These are phyloP conservation scores for Bathelium albidoporum DNA, from an alignment of 495 filamentous ascomycete species.

Conservation along the genomic window DNA sequence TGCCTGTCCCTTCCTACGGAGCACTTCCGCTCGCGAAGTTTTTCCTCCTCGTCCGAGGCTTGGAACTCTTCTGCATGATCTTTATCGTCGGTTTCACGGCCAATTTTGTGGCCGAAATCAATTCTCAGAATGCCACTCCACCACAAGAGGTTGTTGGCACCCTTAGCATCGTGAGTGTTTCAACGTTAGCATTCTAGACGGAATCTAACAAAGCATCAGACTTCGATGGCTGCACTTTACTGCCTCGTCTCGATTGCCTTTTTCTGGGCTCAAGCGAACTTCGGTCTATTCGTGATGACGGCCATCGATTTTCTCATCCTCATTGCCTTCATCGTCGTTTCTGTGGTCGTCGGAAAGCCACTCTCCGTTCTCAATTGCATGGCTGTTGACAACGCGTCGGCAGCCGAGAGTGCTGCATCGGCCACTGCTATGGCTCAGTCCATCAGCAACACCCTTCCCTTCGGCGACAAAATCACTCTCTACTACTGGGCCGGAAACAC, in stretches of 20 bases:
- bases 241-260: conserved; percentile 63
- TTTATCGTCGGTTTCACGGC: conserved; percentile 70
- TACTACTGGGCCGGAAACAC: conserved; percentile 52
- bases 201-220: conserved; percentile 35
- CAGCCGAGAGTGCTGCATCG: conserved; percentile 21
- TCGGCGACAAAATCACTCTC: conserved; percentile 39
- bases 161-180: conserved; percentile 61
- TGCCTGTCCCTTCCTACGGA: conserved; percentile 50
- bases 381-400: conserved; percentile 35
- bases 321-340: conserved; percentile 59
- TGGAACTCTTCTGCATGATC: conserved; percentile 64
- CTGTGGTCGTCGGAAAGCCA: conserved; percentile 68
- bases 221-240: conserved; percentile 68
- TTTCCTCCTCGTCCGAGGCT: conserved; percentile 61
- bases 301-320: conserved; percentile 57
- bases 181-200: neutral
- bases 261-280: conserved; percentile 57
- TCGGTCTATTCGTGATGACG: conserved; percentile 59
- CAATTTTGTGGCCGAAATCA: conserved; percentile 73
- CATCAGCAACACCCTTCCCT: conserved; percentile 31
- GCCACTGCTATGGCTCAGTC: conserved; percentile 32
- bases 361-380: conserved; percentile 68
- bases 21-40: conserved; percentile 57
- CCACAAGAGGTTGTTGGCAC: conserved; percentile 68
- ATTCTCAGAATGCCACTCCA: conserved; percentile 49